Evolutionary conservation across 2,329 filamentous ascomycete genomes (phyloP), one percentile per base, ranked within the genome.

Genomic region (Colletotrichum limetticola): DNA sequence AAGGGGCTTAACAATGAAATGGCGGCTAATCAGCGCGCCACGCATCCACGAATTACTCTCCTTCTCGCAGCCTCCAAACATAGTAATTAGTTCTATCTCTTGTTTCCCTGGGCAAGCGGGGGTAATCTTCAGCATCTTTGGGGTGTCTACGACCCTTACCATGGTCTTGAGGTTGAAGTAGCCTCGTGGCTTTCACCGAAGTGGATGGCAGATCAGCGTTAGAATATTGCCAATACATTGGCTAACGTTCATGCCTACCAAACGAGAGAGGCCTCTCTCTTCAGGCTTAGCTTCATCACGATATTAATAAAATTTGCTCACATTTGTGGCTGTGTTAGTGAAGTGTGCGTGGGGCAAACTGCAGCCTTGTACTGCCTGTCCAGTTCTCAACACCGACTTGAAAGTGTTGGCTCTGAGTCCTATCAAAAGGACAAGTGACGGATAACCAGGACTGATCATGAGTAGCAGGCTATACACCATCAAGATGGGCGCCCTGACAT

Each of bases 101-200:
- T 53, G 5, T 53, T 53, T 4, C 49, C 49, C 0, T 53, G 19
- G 19, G 49, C 49, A 11, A 12, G 11, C 1, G 49, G 16, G 1
- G 22, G 49, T 2, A 22, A 53, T 12, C 16, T 53, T 9, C 49
- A 24, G n/a, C n/a, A n/a, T n/a, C n/a, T n/a, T n/a, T n/a, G n/a
- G n/a, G n/a, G n/a, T n/a, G n/a, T n/a, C 0, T 24, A 11, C 8
- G 5, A 7, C 2, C 24, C 49, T 24, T 4, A 12, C 9, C 49
- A 7, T 1, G n/a, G 8, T 9, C 7, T 11, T 0, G n/a, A 8
- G 5, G 8, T 22, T 3, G 8, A 5, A 11, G 0, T 1, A 11
- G 49, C 11, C 8, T 1, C 22, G 1, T 53, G 49, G 49, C 26
- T 9, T 12, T 22, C 49, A 12, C 8, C 2, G 0, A 4, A 12